These are phyloP conservation scores for Fraxinus latifolia DNA, from an alignment of 305 asterid species.

Conservation along the genomic window DNA sequence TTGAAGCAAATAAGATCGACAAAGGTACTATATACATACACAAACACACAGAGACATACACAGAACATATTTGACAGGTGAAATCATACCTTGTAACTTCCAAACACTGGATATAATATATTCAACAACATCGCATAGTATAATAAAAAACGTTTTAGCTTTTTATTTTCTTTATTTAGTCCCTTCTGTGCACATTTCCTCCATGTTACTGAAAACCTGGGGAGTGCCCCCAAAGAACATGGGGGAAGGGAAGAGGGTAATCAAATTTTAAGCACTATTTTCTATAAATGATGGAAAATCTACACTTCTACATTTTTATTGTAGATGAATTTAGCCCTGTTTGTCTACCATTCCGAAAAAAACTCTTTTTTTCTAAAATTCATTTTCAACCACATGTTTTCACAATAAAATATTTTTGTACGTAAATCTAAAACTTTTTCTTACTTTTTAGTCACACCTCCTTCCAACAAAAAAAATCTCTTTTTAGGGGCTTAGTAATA, in stretches of 20 bases:
- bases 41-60: background rate
- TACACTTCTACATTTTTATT: background rate
- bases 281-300: background rate
- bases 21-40: conserved; percentile 30
- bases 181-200: background rate
- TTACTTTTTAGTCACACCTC: too few species aligned
- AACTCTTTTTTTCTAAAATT: too few species aligned
- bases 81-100: background rate
- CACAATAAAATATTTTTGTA: too few species aligned
- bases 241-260: background rate
- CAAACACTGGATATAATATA: background rate
- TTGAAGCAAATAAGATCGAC: conserved; percentile 47
- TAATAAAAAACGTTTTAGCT: too few species aligned
- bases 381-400: too few species aligned
- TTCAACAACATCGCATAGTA: background rate
- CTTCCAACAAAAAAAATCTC: too few species aligned
- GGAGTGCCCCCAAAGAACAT: background rate
- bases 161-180: background rate
- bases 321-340: background rate
- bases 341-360: too few species aligned
- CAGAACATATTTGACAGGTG: background rate
- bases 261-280: background rate
- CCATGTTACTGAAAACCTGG: background rate
- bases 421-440: too few species aligned
- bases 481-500: too few species aligned